Conservation (phyloP, 352 stramenopile genomes). For the Phytophthora melonis region DNA sequence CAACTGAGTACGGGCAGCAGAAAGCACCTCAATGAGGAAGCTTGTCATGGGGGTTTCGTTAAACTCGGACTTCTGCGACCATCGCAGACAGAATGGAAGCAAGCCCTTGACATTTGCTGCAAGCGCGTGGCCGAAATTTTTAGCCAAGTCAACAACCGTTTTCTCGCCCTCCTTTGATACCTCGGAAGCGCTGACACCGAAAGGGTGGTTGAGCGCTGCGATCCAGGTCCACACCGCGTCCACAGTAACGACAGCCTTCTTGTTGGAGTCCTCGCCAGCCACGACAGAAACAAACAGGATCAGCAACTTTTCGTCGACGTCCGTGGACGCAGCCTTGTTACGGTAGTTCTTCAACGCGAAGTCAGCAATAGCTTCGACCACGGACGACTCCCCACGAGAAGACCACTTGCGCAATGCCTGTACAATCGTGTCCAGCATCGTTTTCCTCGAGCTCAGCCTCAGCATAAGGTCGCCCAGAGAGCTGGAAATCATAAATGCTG, state of each 20-base stretch:
- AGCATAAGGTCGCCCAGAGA: slow-evolving; percentile 69
- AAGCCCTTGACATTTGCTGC: slow-evolving; percentile 47
- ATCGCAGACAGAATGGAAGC: slow-evolving; percentile 70
- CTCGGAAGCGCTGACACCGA: slow-evolving; percentile 39
- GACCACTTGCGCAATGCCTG: slow-evolving; percentile 66
- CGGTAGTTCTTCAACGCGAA: slow-evolving; percentile 69
- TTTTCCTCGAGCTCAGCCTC: slow-evolving; percentile 58
- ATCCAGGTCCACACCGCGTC: slow-evolving; percentile 58
- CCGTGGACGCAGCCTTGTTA: slow-evolving; percentile 16
- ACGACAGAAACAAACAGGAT: slow-evolving; percentile 70
- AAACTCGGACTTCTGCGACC: slow-evolving; percentile 63
- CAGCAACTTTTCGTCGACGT: slow-evolving; percentile 68
- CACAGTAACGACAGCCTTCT: slow-evolving; percentile 37
- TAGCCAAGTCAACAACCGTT: slow-evolving; percentile 35
- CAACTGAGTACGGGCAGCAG: slow-evolving; percentile 46
- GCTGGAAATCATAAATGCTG: slow-evolving; percentile 63
- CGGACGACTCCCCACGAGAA: slow-evolving; percentile 22
- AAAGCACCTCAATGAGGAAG: slow-evolving; percentile 72
- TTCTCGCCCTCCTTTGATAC: slow-evolving; percentile 20
- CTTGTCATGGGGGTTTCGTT: slow-evolving; percentile 53
- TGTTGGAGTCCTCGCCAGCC: slow-evolving; percentile 12
- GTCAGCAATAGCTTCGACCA: slow-evolving; percentile 58
- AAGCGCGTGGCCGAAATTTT: slow-evolving; percentile 57
- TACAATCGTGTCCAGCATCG: slow-evolving; percentile 59
- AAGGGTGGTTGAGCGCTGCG: slow-evolving; percentile 61